These are phyloP conservation scores for Magnolia kwangsiensis DNA, from an alignment of 164 flowering plant species.

Conservation along the genomic window DNA sequence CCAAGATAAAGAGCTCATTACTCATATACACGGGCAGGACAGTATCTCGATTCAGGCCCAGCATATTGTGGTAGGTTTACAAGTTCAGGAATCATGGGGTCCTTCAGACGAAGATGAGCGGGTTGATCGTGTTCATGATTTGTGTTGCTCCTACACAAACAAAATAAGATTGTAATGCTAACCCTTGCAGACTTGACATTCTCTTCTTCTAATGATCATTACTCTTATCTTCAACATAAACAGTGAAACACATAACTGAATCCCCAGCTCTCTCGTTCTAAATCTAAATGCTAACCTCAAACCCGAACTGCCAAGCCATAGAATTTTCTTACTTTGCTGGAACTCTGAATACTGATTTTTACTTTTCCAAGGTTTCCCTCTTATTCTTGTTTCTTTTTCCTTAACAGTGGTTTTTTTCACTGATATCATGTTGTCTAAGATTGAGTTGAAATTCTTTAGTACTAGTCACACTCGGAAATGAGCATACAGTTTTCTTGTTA, in stretches of 20 bases:
- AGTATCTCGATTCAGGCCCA: conserved; percentile 89
- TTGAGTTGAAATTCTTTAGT: too few species aligned
- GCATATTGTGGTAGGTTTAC: conserved; percentile 80
- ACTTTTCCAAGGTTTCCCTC: too few species aligned
- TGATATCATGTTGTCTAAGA: too few species aligned
- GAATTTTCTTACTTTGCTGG: not conserved
- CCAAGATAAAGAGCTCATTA: conserved; percentile 29
- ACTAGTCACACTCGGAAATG: too few species aligned
- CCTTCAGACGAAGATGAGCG: conserved; percentile 75
- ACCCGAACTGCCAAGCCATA: not conserved
- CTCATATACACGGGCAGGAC: conserved; percentile 99
- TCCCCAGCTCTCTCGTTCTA: not conserved
- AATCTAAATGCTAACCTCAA: not conserved
- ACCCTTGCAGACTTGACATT: not conserved
- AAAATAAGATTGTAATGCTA: not conserved
- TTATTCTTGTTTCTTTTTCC: too few species aligned
- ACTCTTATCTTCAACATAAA: too few species aligned
- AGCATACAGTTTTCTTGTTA: too few species aligned
- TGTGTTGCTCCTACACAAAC: conserved; percentile 73
- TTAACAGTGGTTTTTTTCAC: too few species aligned
- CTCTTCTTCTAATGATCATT: not conserved
- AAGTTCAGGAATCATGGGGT: conserved; percentile 63
- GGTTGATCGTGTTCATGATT: conserved; percentile 98
- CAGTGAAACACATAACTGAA: too few species aligned
- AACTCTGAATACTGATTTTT: too few species aligned